Conservation (phyloP, 129 eudicot genomes). For the Ambrosia trifida region DNA sequence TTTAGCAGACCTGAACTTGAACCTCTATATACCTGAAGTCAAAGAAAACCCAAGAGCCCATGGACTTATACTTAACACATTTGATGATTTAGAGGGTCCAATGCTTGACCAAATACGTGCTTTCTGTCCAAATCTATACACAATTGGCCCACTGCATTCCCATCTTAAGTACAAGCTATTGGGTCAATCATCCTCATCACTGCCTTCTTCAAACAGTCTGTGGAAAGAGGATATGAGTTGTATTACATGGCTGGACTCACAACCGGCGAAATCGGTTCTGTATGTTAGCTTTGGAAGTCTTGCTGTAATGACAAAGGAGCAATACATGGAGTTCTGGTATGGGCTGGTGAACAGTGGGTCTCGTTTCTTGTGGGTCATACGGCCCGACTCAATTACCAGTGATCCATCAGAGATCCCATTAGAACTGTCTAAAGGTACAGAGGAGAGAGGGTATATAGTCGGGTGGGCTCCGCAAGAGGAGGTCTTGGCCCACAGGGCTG, state of each 20-base stretch:
- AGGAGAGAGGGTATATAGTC: constrained; percentile 41
- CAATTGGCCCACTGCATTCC: constrained; percentile 63
- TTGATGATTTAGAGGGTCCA: constrained; percentile 57
- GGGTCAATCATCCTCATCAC: constrained; percentile 10
- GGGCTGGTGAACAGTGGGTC: constrained; percentile 48
- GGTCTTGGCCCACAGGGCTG: constrained; percentile 48
- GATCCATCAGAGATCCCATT: constrained; percentile 16
- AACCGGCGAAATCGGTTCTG: constrained; percentile 49
- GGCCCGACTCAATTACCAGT: constrained; percentile 29
- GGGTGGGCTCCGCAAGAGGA: constrained; percentile 69
- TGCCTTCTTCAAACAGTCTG: constrained; percentile 43
- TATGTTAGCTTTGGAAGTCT: constrained; percentile 56
- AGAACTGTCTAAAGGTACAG: constrained; percentile 32
- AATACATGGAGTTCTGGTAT: constrained; percentile 54
- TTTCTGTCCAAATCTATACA: constrained; percentile 49
- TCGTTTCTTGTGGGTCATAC: constrained; percentile 47
- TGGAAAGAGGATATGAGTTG: constrained; percentile 36
- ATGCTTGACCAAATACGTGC: constrained; percentile 45
- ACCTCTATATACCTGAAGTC: constrained; percentile 25
- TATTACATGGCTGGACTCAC: constrained; percentile 50
- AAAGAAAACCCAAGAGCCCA: constrained; percentile 38
- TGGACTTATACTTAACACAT: constrained; percentile 63
- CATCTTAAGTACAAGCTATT: constrained; percentile 39
- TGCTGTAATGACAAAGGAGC: constrained; percentile 33
- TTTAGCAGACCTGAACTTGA: constrained; percentile 30